Evolutionary conservation across 495 filamentous ascomycete species (phyloP).

Genomic region (Pyronema domesticum): DNA sequence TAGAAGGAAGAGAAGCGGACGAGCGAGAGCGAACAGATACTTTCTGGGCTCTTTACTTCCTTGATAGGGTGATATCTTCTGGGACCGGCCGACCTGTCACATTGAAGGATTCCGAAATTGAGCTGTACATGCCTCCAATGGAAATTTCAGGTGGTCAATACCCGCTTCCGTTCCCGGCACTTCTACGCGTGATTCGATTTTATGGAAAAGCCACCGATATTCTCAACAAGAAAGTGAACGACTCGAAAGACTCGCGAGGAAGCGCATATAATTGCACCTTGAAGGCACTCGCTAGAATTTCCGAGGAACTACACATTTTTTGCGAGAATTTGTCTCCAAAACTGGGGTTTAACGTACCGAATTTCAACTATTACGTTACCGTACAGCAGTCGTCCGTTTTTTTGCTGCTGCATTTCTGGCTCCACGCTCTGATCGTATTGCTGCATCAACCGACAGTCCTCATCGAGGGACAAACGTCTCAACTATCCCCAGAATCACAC

Average conservation of each 20-base stretch:
- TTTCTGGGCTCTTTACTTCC: slow-evolving; percentile 72
- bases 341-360: slow-evolving; percentile 61
- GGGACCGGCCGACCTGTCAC: slow-evolving; percentile 67
- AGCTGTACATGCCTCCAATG: slow-evolving; percentile 52
- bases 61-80: slow-evolving; percentile 70
- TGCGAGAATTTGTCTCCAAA: slow-evolving; percentile 49
- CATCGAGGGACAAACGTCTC: slow-evolving; percentile 49
- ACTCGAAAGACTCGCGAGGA: not conserved
- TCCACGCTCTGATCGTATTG: slow-evolving; percentile 68
- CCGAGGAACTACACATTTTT: slow-evolving; percentile 58
- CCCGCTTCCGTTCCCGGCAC: slow-evolving; percentile 58
- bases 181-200: slow-evolving; percentile 66
- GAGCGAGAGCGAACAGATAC: slow-evolving; percentile 47
- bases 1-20: slow-evolving; percentile 27
- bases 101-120: slow-evolving; percentile 63
- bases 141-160: slow-evolving; percentile 31
- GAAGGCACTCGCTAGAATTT: slow-evolving; percentile 49
- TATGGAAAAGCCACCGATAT: slow-evolving; percentile 69
- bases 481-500: slow-evolving; percentile 55
- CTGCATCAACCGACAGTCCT: slow-evolving; percentile 67
- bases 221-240: slow-evolving; percentile 35
- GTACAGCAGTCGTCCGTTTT: slow-evolving; percentile 65
- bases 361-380: slow-evolving; percentile 61
- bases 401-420: slow-evolving; percentile 80
- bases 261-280: slow-evolving; percentile 34